Evolutionary conservation across 495 filamentous ascomycete genomes (phyloP), one percentile per base, ranked within the genome.

Genomic region (Emericellopsis terricola): DNA sequence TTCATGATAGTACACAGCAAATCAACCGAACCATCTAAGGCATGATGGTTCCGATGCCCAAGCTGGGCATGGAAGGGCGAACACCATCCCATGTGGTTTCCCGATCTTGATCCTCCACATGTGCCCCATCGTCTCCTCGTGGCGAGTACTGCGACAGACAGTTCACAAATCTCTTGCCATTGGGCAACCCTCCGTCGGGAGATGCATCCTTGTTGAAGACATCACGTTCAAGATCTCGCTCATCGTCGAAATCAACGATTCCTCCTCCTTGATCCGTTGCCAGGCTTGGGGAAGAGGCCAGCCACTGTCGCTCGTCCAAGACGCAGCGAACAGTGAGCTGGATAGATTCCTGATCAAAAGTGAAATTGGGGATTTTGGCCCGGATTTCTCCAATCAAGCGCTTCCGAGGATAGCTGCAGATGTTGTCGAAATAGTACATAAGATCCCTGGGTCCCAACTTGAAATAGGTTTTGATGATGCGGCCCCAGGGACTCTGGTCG

Each of bases 391-490:
- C 9, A 18, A 37, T 28, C 18, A 37, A 28, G 40, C 8, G 32
- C 32, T 24, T 49, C 52, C 15, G 49, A 42, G 19, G 31, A 15
- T 49, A 54, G 24, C 45, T 40, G 26, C 52, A 40, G 19, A 41
- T 46, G 8, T 43, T 33, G 9, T 44, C 41, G n/a, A 59, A 36
- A 26, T 50, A 45, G 17, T 53, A 43, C 19, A 52, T 42, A 8
- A 63, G 39, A 5, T 54, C 44, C 2, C 49, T 45, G 0, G 59
- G 59, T 8, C 31, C 32, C 2, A 63, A 48, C 45, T 57, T 61
- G 34, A 42, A 35, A 23, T 50, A 52, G 20, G 57, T 57, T 5
- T 50, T 46, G 24, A 57, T 52, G 11, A 51, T 46, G 19, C 31
- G 31, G 2, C 31, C 17, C 15, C 31, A 18, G 11, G 17, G 16